A percentile compares a stretch with the other conserved stretches of the same genome.
These are phyloP conservation scores for Fusarium pseudoanthophilum DNA, from an alignment of 2,329 filamentous ascomycete genomes.

Conservation along the genomic window DNA sequence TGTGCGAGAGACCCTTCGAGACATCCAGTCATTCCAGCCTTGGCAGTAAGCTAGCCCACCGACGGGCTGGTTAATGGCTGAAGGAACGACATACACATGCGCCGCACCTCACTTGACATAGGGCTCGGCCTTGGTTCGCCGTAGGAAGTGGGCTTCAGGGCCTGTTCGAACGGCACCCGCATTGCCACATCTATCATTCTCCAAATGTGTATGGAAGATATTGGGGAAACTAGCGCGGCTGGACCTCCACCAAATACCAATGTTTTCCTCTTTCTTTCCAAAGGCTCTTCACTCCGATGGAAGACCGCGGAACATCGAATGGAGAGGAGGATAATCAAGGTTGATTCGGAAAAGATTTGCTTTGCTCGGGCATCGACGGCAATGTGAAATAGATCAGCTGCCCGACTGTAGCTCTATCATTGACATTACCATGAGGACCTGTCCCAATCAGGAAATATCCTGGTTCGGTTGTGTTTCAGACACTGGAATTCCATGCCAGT, in stretches of 20 bases:
- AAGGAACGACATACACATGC: slow-evolving; percentile 45
- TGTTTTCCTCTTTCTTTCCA: slow-evolving; percentile 1
- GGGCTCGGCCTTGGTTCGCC: slow-evolving; percentile 38
- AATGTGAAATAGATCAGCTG: slow-evolving; percentile 10
- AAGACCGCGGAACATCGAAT: slow-evolving; percentile 10
- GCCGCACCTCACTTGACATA: slow-evolving; percentile 48
- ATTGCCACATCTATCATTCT: slow-evolving; percentile 42
- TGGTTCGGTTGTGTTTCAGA: slow-evolving; percentile 14
- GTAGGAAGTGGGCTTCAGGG: slow-evolving; percentile 29
- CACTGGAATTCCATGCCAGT: slow-evolving; percentile 1
- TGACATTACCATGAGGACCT: slow-evolving; percentile 7
- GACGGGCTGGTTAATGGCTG: slow-evolving; percentile 34
- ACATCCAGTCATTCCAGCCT: slow-evolving; percentile 15
- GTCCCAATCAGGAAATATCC: slow-evolving; percentile 9
- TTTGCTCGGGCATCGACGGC: slow-evolving; percentile 38
- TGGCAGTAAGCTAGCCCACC: slow-evolving; percentile 27
- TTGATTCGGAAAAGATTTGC: slow-evolving; percentile 7
- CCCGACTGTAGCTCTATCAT: slow-evolving; percentile 10
- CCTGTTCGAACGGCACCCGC: slow-evolving; percentile 36
- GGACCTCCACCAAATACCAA: slow-evolving; percentile 16
- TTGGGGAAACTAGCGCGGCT: slow-evolving; percentile 21
- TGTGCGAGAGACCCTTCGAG: slow-evolving; percentile 12
- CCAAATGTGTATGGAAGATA: slow-evolving; percentile 35
- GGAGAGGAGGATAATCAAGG: background rate
- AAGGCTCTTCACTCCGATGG: background rate